A percentile compares a stretch with the other conserved stretches of the same genome.
These are phyloP conservation scores for Talaromyces adpressus DNA, from an alignment of 495 filamentous ascomycete genomes.

Conservation along the genomic window DNA sequence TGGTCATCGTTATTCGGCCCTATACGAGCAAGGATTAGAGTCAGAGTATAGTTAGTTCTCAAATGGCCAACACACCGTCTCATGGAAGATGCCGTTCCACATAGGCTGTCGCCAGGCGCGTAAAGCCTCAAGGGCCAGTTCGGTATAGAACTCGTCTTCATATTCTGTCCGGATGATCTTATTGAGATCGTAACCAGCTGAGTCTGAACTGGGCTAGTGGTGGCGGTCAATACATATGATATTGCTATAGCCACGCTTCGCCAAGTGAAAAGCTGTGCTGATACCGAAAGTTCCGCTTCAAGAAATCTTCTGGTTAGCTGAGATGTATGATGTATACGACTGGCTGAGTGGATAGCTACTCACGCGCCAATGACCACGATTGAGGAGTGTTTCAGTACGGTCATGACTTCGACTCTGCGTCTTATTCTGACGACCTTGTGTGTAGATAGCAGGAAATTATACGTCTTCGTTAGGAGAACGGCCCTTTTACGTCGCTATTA, in stretches of 20 bases:
- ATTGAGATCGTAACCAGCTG: constrained; percentile 36
- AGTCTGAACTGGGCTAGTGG: constrained; percentile 32
- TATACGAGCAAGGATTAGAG: not conserved
- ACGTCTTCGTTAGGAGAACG: not conserved
- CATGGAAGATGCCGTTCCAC: constrained; percentile 8
- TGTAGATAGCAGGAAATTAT: constrained; percentile 1
- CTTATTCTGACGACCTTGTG: not conserved
- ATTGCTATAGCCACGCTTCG: constrained; percentile 35
- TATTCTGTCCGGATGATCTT: constrained; percentile 41
- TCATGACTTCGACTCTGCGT: constrained; percentile 5
- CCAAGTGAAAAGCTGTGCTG: constrained; percentile 38
- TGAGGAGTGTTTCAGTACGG: constrained; percentile 13
- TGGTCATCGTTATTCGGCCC: constrained; percentile 4
- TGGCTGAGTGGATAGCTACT: not conserved
- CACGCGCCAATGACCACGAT: constrained; percentile 19
- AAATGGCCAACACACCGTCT: not conserved
- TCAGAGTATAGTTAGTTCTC: constrained; percentile 7
- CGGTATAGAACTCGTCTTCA: constrained; percentile 35
- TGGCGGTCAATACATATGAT: constrained; percentile 40
- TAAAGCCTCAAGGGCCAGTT: constrained; percentile 26
- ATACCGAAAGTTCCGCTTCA: constrained; percentile 36
- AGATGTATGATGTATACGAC: not conserved
- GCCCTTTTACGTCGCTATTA: not conserved
- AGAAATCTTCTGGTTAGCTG: constrained; percentile 14
- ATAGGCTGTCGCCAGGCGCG: constrained; percentile 9